Evolutionary conservation across 2,329 filamentous ascomycete species (phyloP).

Genomic region (Sporothrix inflata): DNA sequence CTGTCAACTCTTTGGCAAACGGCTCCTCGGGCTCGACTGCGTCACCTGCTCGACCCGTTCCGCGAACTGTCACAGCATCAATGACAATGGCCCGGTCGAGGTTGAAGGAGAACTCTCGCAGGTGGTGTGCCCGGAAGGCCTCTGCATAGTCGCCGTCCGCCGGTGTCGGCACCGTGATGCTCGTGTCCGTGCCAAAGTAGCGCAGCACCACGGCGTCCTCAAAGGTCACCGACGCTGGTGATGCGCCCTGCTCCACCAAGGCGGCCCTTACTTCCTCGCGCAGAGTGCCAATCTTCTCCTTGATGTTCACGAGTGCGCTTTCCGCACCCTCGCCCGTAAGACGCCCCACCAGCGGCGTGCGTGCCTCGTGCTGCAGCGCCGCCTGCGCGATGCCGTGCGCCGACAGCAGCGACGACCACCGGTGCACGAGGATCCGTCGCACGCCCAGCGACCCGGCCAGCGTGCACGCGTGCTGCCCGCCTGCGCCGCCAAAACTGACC

Average conservation of each 20-base stretch:
- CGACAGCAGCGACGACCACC: constrained; percentile 85
- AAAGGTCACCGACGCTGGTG: not conserved
- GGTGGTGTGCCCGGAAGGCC: constrained; percentile 82
- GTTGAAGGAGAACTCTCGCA: constrained; percentile 91
- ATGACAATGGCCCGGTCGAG: constrained; percentile 85
- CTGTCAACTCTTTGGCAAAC: not conserved
- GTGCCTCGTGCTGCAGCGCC: constrained; percentile 55
- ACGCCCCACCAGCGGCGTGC: constrained; percentile 72
- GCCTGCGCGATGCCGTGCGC: constrained; percentile 86
- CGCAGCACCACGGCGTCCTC: constrained; percentile 77
- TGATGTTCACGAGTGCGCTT: constrained; percentile 35
- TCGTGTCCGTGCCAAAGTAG: constrained; percentile 88
- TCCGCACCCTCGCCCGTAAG: not conserved
- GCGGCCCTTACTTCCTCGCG: not conserved
- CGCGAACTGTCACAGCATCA: constrained; percentile 81
- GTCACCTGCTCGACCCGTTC: constrained; percentile 52
- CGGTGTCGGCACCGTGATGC: constrained; percentile 65
- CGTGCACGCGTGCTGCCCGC: constrained; percentile 85
- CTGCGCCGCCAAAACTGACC: constrained; percentile 88
- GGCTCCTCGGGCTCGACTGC: constrained; percentile 58
- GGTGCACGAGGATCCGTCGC: constrained; percentile 79
- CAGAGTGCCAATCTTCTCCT: constrained; percentile 38
- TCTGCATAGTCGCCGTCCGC: constrained; percentile 69
- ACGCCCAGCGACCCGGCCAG: constrained; percentile 85
- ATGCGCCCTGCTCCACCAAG: not conserved